Evolutionary conservation across 2,329 filamentous ascomycete species (phyloP).

Genomic region (Fusarium fujikuroi): DNA sequence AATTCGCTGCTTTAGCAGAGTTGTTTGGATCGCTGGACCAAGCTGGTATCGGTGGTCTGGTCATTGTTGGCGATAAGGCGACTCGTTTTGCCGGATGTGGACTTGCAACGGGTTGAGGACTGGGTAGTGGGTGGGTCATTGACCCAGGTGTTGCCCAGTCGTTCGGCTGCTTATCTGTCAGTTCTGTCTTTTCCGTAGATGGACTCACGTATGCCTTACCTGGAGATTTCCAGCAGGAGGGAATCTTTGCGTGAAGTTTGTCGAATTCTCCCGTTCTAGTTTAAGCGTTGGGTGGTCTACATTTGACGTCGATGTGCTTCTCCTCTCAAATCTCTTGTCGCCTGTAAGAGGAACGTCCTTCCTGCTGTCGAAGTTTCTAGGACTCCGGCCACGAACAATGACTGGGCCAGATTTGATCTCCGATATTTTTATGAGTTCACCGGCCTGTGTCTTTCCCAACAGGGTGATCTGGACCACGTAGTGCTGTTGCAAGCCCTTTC

Average conservation of each 20-base stretch:
- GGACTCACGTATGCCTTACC: conserved; percentile 41
- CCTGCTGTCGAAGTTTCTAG: conserved; percentile 90
- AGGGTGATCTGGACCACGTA: conserved; percentile 90
- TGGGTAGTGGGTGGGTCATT: conserved; percentile 47
- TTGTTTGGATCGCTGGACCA: conserved; percentile 55
- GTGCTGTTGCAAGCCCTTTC: conserved; percentile 95
- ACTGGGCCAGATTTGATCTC: conserved; percentile 93
- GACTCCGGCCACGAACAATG: conserved; percentile 91
- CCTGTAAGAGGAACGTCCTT: conserved; percentile 82
- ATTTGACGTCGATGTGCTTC: conserved; percentile 52
- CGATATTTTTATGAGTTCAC: conserved; percentile 78
- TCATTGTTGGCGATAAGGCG: conserved; percentile 62
- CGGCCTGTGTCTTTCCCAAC: conserved; percentile 75
- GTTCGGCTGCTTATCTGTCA: conserved; percentile 47
- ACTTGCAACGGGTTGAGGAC: conserved; percentile 45
- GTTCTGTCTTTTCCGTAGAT: background rate
- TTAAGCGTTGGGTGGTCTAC: conserved; percentile 48
- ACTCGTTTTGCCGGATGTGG: conserved; percentile 64
- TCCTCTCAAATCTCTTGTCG: conserved; percentile 60
- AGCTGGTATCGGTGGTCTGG: conserved; percentile 64
- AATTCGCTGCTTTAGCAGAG: conserved; percentile 31
- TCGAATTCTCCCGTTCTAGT: conserved; percentile 48
- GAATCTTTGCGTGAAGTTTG: conserved; percentile 45
- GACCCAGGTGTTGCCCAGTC: conserved; percentile 60
- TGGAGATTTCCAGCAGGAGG: conserved; percentile 50